Evolutionary conservation across 176 grass and related monocot genomes (phyloP).

Genomic region (Hsuehochloa calcarea): DNA sequence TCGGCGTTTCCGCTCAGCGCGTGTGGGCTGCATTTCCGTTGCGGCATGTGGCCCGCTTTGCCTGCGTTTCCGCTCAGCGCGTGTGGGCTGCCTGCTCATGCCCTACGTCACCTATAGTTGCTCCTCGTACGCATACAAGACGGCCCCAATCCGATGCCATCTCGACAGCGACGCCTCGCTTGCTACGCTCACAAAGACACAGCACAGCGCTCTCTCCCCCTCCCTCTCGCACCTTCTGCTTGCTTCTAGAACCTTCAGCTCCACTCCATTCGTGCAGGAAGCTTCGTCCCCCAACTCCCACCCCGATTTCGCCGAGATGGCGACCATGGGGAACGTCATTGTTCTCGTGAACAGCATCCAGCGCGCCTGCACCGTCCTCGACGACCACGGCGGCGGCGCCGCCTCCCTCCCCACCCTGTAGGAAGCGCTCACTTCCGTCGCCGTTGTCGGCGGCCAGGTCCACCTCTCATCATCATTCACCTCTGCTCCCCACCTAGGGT

Average conservation of each 20-base stretch:
- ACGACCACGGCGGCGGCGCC: conserved; percentile 67
- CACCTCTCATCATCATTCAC: not conserved
- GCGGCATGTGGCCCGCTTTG: too few species aligned
- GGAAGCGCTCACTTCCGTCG: conserved; percentile 91
- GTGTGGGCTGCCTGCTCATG: too few species aligned
- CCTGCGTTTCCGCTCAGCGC: too few species aligned
- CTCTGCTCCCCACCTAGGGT: conserved; percentile 12
- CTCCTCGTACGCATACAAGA: too few species aligned
- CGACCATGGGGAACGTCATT: conserved; percentile 89
- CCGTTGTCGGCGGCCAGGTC: conserved; percentile 79
- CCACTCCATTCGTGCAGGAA: not conserved
- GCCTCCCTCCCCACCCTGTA: conserved; percentile 73
- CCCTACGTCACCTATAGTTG: too few species aligned
- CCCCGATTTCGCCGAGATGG: conserved; percentile 43
- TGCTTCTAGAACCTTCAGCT: conserved; percentile 39
- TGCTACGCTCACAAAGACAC: not conserved
- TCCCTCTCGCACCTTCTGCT: not conserved
- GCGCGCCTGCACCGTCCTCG: conserved; percentile 89
- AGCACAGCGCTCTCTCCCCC: not conserved
- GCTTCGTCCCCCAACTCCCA: not conserved
- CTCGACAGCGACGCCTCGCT: conserved; percentile 5
- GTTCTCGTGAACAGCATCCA: conserved; percentile 91
- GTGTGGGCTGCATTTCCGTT: too few species aligned
- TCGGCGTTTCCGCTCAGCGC: too few species aligned
- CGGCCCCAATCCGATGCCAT: not conserved